A percentile compares a stretch with the other conserved stretches of the same genome.
Evolutionary conservation across 306 rosid species (phyloP).

Genomic region (Castanea crenata): DNA sequence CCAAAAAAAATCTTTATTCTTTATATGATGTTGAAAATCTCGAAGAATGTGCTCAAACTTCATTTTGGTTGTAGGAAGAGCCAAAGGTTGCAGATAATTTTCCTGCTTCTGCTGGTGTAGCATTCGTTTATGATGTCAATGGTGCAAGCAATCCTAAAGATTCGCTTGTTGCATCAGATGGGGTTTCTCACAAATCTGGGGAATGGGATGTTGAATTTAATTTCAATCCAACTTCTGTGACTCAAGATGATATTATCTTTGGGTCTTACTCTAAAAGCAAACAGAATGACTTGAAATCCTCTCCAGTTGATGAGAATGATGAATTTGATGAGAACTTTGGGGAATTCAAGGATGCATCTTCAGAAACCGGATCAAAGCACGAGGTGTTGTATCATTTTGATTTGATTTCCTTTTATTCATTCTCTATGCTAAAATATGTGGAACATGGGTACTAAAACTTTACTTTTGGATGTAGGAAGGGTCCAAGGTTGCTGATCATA

Average conservation of each 20-base stretch:
- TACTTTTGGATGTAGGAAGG: slow-evolving; percentile 3
- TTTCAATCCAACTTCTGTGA: slow-evolving; percentile 8
- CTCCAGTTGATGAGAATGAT: slow-evolving; percentile 27
- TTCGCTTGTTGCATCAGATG: slow-evolving; percentile 1
- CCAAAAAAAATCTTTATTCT: background rate
- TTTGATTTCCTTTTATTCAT: slow-evolving; percentile 17
- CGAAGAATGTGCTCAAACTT: background rate
- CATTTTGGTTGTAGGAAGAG: slow-evolving; percentile 30
- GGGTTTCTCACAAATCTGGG: slow-evolving; percentile 11
- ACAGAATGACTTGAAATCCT: slow-evolving; percentile 32
- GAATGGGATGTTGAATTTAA: slow-evolving; percentile 21
- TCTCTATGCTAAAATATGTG: background rate
- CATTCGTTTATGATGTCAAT: background rate
- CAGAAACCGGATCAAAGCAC: slow-evolving; percentile 29
- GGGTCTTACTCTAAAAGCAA: background rate
- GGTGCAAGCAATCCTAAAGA: background rate
- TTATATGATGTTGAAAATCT: background rate
- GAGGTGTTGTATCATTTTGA: slow-evolving; percentile 43
- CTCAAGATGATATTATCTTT: background rate
- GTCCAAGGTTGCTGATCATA: slow-evolving; percentile 1
- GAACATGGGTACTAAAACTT: slow-evolving; percentile 20
- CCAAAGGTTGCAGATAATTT: slow-evolving; percentile 9
- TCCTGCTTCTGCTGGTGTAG: slow-evolving; percentile 1
- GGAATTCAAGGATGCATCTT: slow-evolving; percentile 36
- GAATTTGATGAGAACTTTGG: slow-evolving; percentile 36